Evolutionary conservation across 2,329 filamentous ascomycete genomes (phyloP), one percentile per base, ranked within the genome.

Genomic region (Drechslerella dactyloides): DNA sequence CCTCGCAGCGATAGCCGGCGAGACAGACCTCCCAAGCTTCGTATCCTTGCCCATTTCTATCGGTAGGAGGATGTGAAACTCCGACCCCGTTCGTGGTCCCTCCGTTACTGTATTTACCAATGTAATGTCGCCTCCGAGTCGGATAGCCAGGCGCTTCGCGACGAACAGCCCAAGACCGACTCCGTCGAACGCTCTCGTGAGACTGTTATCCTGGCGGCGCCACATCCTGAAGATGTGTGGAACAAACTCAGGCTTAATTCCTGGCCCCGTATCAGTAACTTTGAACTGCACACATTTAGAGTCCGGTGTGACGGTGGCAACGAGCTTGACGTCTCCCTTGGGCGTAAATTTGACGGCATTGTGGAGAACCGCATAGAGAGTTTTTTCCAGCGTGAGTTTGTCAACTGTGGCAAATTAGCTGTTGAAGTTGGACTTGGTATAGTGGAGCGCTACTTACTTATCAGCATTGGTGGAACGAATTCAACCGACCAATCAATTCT

Each of bases 311-410:
- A 73, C 48, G 8, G 73, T 70, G 19, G 84, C 85, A 52, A 79
- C 79, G 11, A 90, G 79, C 1, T 80, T 83, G 62, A 90, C 88
- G 11, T 79, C 81, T 5, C 88, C 88, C 61, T 83, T 82, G 64
- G 89, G 86, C 0, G 88, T 90, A 76, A 90, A 90, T 77, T 90
- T 90, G 75, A 89, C 82, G 1, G 88, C 88, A 77, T 90, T 90
- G 53, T 85, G 78, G 35, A 85, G 81, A 13, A 86, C 81, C 77
- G 81, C 84, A 44, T 80, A 86, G 30, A 84, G 82, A 75, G 82
- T 81, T 76, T 83, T 86, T 74, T 70, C 79, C 75, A 42, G 77
- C 75, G 75, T 75, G 53, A 74, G 73, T 55, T 74, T 73, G 55
- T 76, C 73, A 53, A 74, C 73, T 73, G 37, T 13, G 51, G 6